phyloP scores from a whole-genome alignment of 2,329 filamentous ascomycete species.

The Xylaria sp. region DNA sequence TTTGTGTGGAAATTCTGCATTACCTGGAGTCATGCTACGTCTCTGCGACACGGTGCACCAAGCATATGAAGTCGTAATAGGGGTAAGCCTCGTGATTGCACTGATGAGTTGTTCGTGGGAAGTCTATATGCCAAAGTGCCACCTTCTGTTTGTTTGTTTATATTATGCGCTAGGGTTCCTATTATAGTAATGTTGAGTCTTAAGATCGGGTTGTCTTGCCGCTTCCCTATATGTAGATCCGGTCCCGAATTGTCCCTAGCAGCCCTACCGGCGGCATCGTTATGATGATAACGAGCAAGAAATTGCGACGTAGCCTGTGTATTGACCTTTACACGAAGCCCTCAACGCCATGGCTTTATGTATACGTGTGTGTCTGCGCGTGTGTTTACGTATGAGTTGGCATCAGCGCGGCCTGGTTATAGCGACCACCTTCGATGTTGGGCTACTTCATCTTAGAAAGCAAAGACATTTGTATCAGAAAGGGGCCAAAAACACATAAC shows the following conservation, averaged over 20 bases:
- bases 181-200: constrained; percentile 5
- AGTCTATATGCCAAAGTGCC: background rate
- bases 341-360: constrained; percentile 1
- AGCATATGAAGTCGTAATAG: constrained; percentile 5
- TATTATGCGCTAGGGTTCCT: background rate
- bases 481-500: constrained; percentile 16
- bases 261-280: constrained; percentile 6
- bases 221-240: constrained; percentile 1
- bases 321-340: background rate
- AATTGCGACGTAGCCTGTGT: background rate
- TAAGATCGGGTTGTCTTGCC: constrained; percentile 3
- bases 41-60: constrained; percentile 13
- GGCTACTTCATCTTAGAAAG: constrained; percentile 5
- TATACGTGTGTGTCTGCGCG: constrained; percentile 5
- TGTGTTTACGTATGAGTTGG: constrained; percentile 17
- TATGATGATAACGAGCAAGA: background rate
- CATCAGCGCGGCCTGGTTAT: constrained; percentile 12
- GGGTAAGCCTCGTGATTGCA: background rate
- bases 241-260: background rate
- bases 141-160: constrained; percentile 17
- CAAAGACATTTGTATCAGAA: background rate
- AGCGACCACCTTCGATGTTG: constrained; percentile 6
- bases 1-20: constrained; percentile 8
- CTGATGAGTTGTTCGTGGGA: constrained; percentile 23
- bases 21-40: constrained; percentile 19